Conservation (phyloP, 1,284 basidiomycete species). For the Boletus subluridellus region DNA sequence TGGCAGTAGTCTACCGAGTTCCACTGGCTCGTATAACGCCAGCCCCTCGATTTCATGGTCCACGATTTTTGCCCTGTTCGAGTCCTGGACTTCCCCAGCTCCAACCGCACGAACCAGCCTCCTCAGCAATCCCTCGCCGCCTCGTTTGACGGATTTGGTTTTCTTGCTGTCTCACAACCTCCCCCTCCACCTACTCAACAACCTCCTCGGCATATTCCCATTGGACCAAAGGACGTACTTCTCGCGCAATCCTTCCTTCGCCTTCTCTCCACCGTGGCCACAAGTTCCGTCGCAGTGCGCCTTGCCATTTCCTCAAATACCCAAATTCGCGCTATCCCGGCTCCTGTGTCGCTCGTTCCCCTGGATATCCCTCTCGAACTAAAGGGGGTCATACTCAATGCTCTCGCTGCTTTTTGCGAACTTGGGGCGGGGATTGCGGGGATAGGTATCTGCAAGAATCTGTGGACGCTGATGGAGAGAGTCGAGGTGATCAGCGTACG, state of each 20-base stretch:
- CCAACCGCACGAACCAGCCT: conserved; percentile 28
- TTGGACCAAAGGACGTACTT: no score
- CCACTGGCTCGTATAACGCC: conserved; percentile 31
- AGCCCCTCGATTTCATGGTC: conserved; percentile 46
- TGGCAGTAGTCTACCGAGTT: conserved; percentile 13
- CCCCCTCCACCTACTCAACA: no score
- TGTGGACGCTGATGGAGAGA: not conserved
- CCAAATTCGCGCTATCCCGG: conserved; percentile 75
- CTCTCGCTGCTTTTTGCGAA: conserved; percentile 81
- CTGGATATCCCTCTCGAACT: conserved; percentile 84
- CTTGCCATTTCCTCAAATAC: conserved; percentile 76
- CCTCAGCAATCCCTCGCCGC: conserved; percentile 25
- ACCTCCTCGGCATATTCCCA: no score
- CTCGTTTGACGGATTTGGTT: conserved; percentile 30
- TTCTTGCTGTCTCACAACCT: no score
- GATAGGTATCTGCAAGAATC: conserved; percentile 74
- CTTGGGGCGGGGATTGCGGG: conserved; percentile 70
- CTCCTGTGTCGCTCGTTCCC: conserved; percentile 75
- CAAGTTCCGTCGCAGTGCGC: conserved; percentile 67
- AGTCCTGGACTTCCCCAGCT: conserved; percentile 13
- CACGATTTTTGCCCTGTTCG: conserved; percentile 45
- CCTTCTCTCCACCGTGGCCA: no score
- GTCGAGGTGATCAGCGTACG: no score
- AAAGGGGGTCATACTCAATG: conserved; percentile 84
- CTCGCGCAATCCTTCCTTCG: no score